Base-by-base conservation (phyloP, 352 stramenopile genomes). In the Pythium diclinum region DNA sequence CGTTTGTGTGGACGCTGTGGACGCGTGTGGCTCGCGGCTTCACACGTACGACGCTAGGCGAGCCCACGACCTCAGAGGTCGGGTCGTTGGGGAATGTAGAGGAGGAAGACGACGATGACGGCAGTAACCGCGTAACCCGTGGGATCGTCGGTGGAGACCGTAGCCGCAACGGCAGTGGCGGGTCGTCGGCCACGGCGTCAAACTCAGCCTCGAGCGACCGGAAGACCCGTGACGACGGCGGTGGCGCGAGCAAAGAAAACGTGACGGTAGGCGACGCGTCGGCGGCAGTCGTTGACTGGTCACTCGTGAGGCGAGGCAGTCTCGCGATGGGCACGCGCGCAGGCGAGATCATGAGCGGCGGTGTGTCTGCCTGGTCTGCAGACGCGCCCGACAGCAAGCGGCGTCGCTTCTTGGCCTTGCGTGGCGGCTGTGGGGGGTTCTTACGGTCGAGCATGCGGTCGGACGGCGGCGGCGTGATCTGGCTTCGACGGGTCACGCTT, bases 161-260 rank as follows among this genome's bases (percentile, higher is more conserved):
- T 14, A 88, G 67, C 16, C 71, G 67, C 6, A 73, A 71, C 6
- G 72, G 36, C 17, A n/a, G 67, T 32, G 75, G 76, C 11, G 77
- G 79, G 17, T 79, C 83, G 51, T 88, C 76, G 33, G 86, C 76
- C 55, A 84, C 82, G 4, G 77, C 81, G 19, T 75, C 79, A 49
- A 90, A 90, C 59, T 90, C 81, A 28, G 79, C 76, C 30, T 79
- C 81, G 16, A 90, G 70, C 23, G 81, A 90, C 14, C 81, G 76
- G 56, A 88, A 90, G 23, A 90, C 79, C 9, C 74, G 51, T 58
- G 59, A 61, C 49, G n/a, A 59, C 25, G 38, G 30, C 17, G 49
- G 49, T n/a, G 25, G 25, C 0, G 42, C 48, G 0, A 58, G n/a
- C 19, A 57, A 10, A 56, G 72, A 28, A 36, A 61, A 16, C 73